Evolutionary conservation across 805 yeast species (phyloP).

Genomic region (Jamesozyma piceae): DNA sequence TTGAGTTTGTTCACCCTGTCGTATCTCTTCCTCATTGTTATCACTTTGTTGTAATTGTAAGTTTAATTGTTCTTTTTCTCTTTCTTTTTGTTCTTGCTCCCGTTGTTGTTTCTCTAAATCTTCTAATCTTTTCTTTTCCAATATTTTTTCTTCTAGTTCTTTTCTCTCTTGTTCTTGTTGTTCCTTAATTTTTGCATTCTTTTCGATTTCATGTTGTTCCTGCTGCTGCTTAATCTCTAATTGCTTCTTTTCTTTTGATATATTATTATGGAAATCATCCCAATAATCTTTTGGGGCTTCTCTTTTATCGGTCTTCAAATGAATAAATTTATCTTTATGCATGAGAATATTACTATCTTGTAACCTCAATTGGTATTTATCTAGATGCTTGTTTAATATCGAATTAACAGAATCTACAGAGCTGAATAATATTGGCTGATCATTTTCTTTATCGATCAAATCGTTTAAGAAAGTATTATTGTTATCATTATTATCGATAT

Average conservation of each 20-base stretch:
- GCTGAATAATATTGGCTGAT: neutral
- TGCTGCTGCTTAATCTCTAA: constrained; percentile 7
- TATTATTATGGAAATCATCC: constrained; percentile 14
- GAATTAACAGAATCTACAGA: constrained; percentile 1
- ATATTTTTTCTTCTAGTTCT: constrained; percentile 1
- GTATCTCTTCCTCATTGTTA: neutral
- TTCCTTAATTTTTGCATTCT: neutral
- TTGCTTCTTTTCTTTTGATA: constrained; percentile 10
- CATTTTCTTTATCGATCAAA: neutral
- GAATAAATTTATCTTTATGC: constrained; percentile 14
- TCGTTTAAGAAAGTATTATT: neutral
- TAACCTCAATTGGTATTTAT: constrained; percentile 7
- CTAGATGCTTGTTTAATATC: constrained; percentile 9
- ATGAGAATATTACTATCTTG: constrained; percentile 14
- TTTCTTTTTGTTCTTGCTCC: constrained; percentile 4
- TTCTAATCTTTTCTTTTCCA: constrained; percentile 4
- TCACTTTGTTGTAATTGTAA: neutral
- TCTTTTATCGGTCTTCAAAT: constrained; percentile 8
- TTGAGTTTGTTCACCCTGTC: neutral
- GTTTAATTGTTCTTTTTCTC: neutral
- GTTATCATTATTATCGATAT: neutral
- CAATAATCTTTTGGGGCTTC: constrained; percentile 29
- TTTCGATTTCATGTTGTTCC: neutral
- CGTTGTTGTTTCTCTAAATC: constrained; percentile 4
- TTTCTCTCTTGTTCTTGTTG: neutral